phyloP scores from a whole-genome alignment of 2,329 filamentous ascomycete species.

The Trichoderma sp. region DNA sequence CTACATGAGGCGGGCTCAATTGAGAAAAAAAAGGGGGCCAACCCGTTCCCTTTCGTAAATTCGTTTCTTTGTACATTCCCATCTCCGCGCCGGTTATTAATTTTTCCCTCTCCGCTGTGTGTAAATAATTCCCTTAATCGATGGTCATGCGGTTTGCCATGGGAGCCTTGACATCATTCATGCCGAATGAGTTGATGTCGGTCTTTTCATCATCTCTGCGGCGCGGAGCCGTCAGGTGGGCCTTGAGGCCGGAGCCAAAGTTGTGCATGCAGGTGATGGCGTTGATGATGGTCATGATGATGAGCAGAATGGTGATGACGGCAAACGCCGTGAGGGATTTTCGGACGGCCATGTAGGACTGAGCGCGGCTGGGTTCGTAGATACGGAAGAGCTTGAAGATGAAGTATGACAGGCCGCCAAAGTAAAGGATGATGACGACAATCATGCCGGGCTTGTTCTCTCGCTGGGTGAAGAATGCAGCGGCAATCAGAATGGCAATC shows the following conservation, averaged over 20 bases:
- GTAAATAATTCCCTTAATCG: constrained; percentile 40
- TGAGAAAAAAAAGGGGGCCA: constrained; percentile 10
- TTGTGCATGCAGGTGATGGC: constrained; percentile 85
- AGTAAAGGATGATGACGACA: constrained; percentile 76
- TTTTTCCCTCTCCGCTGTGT: not conserved
- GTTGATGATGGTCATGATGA: constrained; percentile 83
- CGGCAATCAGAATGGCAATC: constrained; percentile 79
- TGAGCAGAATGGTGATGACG: constrained; percentile 83
- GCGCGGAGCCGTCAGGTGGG: constrained; percentile 64
- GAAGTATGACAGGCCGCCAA: constrained; percentile 89
- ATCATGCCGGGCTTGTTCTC: constrained; percentile 80
- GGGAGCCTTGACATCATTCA: constrained; percentile 55
- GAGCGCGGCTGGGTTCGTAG: constrained; percentile 63
- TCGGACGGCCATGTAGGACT: constrained; percentile 72
- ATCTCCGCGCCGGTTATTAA: not conserved
- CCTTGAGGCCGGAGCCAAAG: constrained; percentile 85
- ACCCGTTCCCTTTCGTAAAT: constrained; percentile 27
- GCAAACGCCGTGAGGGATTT: constrained; percentile 91
- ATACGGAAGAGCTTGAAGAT: constrained; percentile 97
- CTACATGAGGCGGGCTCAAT: constrained; percentile 12
- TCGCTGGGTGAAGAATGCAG: constrained; percentile 78
- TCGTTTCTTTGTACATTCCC: constrained; percentile 36
- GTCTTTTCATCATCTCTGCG: constrained; percentile 51
- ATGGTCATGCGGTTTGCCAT: constrained; percentile 59
- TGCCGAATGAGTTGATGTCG: constrained; percentile 53